phyloP scores from a whole-genome alignment of 805 yeast genomes.

The Wickerhamomyces sydowiorum region DNA sequence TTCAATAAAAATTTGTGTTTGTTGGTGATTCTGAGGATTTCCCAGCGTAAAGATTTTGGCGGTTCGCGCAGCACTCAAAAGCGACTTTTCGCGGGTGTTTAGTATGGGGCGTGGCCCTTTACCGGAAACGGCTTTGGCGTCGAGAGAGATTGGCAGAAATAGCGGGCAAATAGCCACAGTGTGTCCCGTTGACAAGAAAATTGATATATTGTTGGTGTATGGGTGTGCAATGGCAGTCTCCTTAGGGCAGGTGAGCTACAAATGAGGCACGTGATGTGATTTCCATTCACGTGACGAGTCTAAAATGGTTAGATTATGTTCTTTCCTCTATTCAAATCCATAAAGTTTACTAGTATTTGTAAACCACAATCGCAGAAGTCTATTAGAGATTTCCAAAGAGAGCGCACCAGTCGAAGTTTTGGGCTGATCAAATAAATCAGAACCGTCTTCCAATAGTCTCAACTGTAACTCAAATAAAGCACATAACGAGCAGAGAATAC shows the following conservation, averaged over 20 bases:
- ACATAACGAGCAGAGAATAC: slow-evolving; percentile 30
- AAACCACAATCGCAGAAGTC: slow-evolving; percentile 20
- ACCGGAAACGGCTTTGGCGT: not conserved
- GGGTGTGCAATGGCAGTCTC: too few species aligned
- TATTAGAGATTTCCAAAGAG: slow-evolving; percentile 6
- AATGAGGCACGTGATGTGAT: not conserved
- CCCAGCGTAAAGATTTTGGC: too few species aligned
- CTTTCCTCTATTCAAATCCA: slow-evolving; percentile 26
- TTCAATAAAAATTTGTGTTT: slow-evolving; percentile 1
- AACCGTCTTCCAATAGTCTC: slow-evolving; percentile 7
- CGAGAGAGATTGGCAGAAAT: not conserved
- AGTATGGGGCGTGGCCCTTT: too few species aligned
- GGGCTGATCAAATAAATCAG: slow-evolving; percentile 9
- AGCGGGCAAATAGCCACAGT: not conserved
- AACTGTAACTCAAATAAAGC: slow-evolving; percentile 23
- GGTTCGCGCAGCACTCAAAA: not conserved
- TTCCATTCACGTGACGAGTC: not conserved
- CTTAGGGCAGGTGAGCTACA: not conserved
- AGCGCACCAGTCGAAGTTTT: not conserved
- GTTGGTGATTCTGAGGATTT: too few species aligned
- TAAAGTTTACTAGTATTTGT: slow-evolving; percentile 24
- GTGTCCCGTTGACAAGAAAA: too few species aligned
- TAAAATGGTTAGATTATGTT: not conserved
- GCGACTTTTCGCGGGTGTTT: too few species aligned
- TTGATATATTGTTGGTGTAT: not conserved